phyloP scores from a whole-genome alignment of 495 filamentous ascomycete species.

The Tuber microsphaerosporum region DNA sequence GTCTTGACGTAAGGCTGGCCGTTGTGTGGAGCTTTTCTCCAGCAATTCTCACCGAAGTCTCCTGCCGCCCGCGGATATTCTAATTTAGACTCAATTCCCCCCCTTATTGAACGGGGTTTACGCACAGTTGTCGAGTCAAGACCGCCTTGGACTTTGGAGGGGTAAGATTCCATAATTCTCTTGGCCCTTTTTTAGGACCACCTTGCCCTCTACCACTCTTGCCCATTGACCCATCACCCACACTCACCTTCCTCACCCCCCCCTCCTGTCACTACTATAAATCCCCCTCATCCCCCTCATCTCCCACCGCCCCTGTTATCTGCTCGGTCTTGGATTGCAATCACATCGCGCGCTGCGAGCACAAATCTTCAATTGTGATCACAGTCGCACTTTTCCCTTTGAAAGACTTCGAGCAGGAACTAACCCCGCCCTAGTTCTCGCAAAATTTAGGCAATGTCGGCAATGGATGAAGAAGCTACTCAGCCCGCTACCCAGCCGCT shows the following conservation, averaged over 20 bases:
- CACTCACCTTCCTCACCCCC: neutral
- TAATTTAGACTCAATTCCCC: neutral
- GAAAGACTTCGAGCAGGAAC: constrained; percentile 1
- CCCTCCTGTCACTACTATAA: neutral
- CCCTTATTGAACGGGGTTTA: neutral
- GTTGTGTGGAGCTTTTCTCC: neutral
- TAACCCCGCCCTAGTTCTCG: neutral
- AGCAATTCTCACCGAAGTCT: neutral
- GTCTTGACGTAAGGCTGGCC: constrained; percentile 3
- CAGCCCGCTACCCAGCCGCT: constrained; percentile 68
- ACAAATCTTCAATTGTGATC: neutral
- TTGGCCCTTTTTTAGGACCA: neutral
- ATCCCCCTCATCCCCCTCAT: neutral
- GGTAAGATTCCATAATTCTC: neutral
- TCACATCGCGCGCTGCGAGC: neutral
- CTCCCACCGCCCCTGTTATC: neutral
- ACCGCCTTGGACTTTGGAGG: neutral
- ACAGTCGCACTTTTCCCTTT: neutral
- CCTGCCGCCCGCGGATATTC: neutral
- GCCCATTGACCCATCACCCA: neutral
- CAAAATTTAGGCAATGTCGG: neutral
- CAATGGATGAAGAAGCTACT: constrained; percentile 44
- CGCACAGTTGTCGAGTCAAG: neutral
- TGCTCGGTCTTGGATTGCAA: neutral
- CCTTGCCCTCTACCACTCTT: neutral